Base-by-base conservation (phyloP, 768 basidiomycete genomes). In the Ephemerocybe angulata region DNA sequence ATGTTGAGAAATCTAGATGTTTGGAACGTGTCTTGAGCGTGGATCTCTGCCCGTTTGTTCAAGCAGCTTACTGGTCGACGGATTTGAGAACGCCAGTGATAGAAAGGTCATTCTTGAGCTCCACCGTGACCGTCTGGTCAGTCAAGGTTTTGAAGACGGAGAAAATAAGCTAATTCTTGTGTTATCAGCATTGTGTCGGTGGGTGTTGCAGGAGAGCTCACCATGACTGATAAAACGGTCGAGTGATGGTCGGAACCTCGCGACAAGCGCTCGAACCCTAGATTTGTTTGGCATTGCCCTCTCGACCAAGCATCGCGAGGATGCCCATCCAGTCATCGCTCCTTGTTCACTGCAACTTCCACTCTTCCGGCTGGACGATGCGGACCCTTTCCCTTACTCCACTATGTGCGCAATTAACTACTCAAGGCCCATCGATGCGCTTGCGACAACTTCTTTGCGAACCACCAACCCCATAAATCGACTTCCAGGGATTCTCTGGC, bases 91-190 rank as follows among this genome's bases (percentile, higher is more conserved):
- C 87, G 1, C 96, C 96, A 10, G 90, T 93, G 70, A 99, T 97
- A 19, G 90, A 93, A 52, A 98, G 85, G 72, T 98, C 97, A 74
- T 99, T 99, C 77, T 99, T 99, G 65, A 99, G 85, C 70, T 98
- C 94, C 60, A 97, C 95, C 4, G 91, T 93, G 64, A 98, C 95
- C 65, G 87, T 85, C 67, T 98, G 96, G 73, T 98, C 94, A 10
- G 95, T 98, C 29, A 99, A 84, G 8, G 97, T 98, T 75, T 98
- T 98, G 86, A 99, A 98, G 25, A 98, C 95, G 42, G 95, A 98
- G 76, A 92, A 93, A 61, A 93, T 95, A 63, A 96, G 87, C 93
- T 90, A 58, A 30, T 31, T 24, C 30, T 56, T 51, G 48, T 24
- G 8, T 56, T 41, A 44, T 51, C 30, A 56, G 50, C 27, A n/a